Percentiles rank a stretch among this genome's conserved stretches.
phyloP scores from a whole-genome alignment of 495 filamentous ascomycete genomes.

The Opeltia flavorubescens region DNA sequence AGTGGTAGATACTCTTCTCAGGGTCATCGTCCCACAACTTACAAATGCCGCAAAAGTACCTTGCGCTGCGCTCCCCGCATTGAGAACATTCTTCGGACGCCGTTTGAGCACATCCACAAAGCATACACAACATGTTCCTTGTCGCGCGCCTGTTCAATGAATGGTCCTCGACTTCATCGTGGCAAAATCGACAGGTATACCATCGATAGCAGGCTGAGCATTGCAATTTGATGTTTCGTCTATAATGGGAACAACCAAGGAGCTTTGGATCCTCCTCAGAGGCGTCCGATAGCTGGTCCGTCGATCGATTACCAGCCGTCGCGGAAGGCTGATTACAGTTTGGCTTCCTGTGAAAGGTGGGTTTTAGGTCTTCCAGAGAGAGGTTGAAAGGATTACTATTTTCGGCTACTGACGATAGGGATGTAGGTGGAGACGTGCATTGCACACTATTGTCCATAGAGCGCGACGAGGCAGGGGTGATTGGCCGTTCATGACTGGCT shows the following conservation, averaged over 20 bases:
- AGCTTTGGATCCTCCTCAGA: conserved; percentile 16
- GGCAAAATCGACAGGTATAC: conserved; percentile 93
- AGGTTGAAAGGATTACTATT: conserved; percentile 49
- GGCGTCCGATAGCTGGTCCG: conserved; percentile 22
- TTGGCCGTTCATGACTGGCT: conserved; percentile 23
- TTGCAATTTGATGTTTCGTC: conserved; percentile 88
- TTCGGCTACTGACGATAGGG: conserved; percentile 19
- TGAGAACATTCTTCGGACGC: conserved; percentile 61
- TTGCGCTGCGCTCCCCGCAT: conserved; percentile 67
- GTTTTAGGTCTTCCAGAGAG: conserved; percentile 52
- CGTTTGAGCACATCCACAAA: conserved; percentile 74
- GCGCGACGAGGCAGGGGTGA: conserved; percentile 23
- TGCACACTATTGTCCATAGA: conserved; percentile 18
- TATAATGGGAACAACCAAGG: conserved; percentile 89
- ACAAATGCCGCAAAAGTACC: conserved; percentile 89
- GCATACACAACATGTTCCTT: conserved; percentile 96
- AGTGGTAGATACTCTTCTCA: conserved; percentile 91
- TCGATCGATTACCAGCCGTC: conserved; percentile 18
- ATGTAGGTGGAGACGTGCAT: conserved; percentile 18
- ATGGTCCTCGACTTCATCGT: conserved; percentile 79
- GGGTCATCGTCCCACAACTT: conserved; percentile 94
- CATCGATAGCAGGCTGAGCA: conserved; percentile 79
- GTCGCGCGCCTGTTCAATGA: conserved; percentile 66
- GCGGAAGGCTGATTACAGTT: conserved; percentile 24
- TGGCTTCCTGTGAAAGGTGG: conserved; percentile 47